Percentiles rank a stretch among this genome's conserved stretches.
Conservation (phyloP, 495 filamentous ascomycete genomes). For the Aspergillus incahuasiensis region DNA sequence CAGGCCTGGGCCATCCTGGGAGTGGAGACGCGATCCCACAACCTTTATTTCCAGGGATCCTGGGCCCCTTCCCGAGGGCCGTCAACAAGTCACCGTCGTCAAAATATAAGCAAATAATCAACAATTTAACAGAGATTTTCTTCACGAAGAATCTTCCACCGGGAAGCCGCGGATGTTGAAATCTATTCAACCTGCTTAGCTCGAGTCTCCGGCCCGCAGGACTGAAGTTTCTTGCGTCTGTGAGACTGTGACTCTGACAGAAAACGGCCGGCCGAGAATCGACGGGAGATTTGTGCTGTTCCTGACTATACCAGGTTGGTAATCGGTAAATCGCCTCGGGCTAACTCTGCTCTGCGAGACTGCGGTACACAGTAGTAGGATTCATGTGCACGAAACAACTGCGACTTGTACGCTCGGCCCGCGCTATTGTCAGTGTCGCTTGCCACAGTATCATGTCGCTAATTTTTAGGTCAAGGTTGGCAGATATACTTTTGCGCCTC, state of each 20-base stretch:
- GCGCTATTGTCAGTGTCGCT: conserved; percentile 4
- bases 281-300: background rate
- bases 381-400: too few relatives aligned
- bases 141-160: background rate
- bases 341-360: too few relatives aligned
- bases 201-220: background rate
- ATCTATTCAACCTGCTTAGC: background rate
- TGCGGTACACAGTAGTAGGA: too few relatives aligned
- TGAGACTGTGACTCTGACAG: background rate
- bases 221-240: background rate
- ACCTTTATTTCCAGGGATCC: conserved; percentile 29
- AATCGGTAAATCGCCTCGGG: too few relatives aligned
- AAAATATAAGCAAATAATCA: background rate
- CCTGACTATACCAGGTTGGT: background rate
- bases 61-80: background rate
- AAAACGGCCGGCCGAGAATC: conserved; percentile 2
- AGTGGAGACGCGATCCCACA: conserved; percentile 2
- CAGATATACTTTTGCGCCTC: background rate
- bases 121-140: background rate
- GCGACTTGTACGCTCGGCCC: conserved; percentile 2
- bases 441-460: background rate
- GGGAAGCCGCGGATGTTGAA: background rate
- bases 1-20: conserved; percentile 20
- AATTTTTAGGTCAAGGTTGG: background rate
- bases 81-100: background rate